These are phyloP conservation scores for Paradendryphiella salina DNA, from an alignment of 2,329 filamentous ascomycete genomes.

Conservation along the genomic window DNA sequence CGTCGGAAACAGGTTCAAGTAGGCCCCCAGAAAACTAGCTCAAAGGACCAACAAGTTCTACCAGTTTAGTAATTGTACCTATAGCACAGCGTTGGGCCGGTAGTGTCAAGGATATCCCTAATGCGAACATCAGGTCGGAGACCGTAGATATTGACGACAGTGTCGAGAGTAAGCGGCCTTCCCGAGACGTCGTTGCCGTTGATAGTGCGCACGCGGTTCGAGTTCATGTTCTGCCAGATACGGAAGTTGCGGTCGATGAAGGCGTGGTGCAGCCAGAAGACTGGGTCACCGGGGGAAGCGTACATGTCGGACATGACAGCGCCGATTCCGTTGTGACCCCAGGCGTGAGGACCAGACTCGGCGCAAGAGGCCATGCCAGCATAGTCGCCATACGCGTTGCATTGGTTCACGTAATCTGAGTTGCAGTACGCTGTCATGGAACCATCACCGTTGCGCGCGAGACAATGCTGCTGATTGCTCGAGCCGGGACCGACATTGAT, in stretches of 20 bases:
- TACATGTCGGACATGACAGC: constrained; percentile 42
- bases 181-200: constrained; percentile 45
- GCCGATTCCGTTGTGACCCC: constrained; percentile 44
- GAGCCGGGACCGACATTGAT: constrained; percentile 39
- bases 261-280: constrained; percentile 56
- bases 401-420: constrained; percentile 33
- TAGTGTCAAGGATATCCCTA: constrained; percentile 39
- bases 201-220: constrained; percentile 38
- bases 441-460: constrained; percentile 36
- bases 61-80: constrained; percentile 47
- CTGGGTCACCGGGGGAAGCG: constrained; percentile 41
- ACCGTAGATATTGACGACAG: constrained; percentile 31
- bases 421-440: constrained; percentile 34
- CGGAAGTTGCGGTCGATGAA: constrained; percentile 57
- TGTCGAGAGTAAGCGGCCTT: constrained; percentile 34
- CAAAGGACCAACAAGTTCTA: constrained; percentile 16
- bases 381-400: constrained; percentile 30
- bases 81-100: constrained; percentile 36
- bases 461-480: constrained; percentile 36
- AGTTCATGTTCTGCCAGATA: constrained; percentile 53
- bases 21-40: background rate
- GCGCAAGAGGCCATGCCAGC: constrained; percentile 37
- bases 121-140: constrained; percentile 35
- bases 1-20: constrained; percentile 1
- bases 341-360: constrained; percentile 40